Base-by-base conservation (phyloP, 768 basidiomycete species). In the Termitomyces sp. region DNA sequence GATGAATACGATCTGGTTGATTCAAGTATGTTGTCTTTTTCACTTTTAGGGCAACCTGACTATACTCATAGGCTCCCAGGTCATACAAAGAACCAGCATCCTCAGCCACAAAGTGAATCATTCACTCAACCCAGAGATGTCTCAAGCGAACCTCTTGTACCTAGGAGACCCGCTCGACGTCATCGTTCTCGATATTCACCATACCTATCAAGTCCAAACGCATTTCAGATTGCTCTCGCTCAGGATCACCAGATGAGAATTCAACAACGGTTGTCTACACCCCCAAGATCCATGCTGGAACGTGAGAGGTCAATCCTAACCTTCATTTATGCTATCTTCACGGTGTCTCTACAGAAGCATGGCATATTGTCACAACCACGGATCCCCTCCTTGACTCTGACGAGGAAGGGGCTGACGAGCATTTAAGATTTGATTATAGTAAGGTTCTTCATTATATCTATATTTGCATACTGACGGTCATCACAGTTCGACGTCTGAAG, bases 301-400 rank as follows among this genome's bases (percentile, higher is more conserved):
- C 85, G 89, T 91, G 71, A 58, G 84, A 63, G 18, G 36, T 25
- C 39, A 20, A 44, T 55, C 5, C 31, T 45, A 40, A 9, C 6
- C 25, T 48, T 18, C 41, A 48, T 43, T 9, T 11, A 27, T 5
- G 42, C 29, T 47, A 36, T 52, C 27, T 40, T 51, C 41, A 27
- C 50, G 52, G 23, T 47, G 53, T 25, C 59, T 62, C 31, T 60
- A 52, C 63, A 91, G 89, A 90, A 64, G 84, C 89, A 15, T 91
- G 86, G 86, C 82, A 88, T 62, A 76, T 80, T 15, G 75, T 85
- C 53, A 79, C 75, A 50, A 82, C 78, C 29, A 80, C 82, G 35
- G 89, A 91, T 63, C 85, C 89, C n/a, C 72, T 91, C 27, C 69
- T 76, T 47, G 88, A 90, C 67, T 91, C 89, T 27, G 89, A 90